phyloP scores from a whole-genome alignment of 2,329 filamentous ascomycete genomes.

The Neophaeococcomyces mojaviensis region DNA sequence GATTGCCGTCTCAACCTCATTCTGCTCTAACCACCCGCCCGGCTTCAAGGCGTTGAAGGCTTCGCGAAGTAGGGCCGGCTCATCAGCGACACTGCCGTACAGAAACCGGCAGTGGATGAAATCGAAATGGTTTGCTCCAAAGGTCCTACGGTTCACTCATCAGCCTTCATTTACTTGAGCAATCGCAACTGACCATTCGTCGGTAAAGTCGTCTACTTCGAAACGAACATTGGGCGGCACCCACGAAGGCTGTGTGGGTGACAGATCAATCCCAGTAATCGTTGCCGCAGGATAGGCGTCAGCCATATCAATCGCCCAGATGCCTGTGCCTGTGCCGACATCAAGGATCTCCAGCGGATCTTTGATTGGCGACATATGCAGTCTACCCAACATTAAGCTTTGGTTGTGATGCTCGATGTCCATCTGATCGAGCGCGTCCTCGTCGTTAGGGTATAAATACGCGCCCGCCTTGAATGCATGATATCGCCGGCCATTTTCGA shows the following conservation, averaged over 20 bases:
- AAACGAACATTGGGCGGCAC: slow-evolving; percentile 27
- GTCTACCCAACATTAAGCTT: slow-evolving; percentile 14
- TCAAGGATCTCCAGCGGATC: slow-evolving; percentile 26
- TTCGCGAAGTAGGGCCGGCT: slow-evolving; percentile 16
- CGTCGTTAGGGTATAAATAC: background rate
- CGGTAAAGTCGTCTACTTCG: slow-evolving; percentile 26
- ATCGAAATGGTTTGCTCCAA: slow-evolving; percentile 22
- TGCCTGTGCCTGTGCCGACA: slow-evolving; percentile 31
- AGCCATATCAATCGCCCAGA: slow-evolving; percentile 33
- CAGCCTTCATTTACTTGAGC: no score
- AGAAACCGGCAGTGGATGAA: slow-evolving; percentile 26
- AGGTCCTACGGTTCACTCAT: no score
- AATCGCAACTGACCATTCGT: no score
- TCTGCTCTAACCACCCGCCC: slow-evolving; percentile 24
- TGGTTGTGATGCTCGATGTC: background rate
- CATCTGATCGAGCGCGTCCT: background rate
- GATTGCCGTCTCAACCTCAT: slow-evolving; percentile 13
- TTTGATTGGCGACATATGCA: slow-evolving; percentile 24
- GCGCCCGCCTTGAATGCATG: slow-evolving; percentile 30
- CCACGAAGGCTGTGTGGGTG: slow-evolving; percentile 11
- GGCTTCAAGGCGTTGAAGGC: slow-evolving; percentile 23
- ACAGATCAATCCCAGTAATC: slow-evolving; percentile 38
- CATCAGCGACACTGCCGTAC: slow-evolving; percentile 20
- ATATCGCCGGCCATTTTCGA: slow-evolving; percentile 37
- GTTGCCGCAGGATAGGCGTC: slow-evolving; percentile 12